Evolutionary conservation across 495 filamentous ascomycete genomes (phyloP), one percentile per base, ranked within the genome.

Genomic region (Penicillium antarcticum): DNA sequence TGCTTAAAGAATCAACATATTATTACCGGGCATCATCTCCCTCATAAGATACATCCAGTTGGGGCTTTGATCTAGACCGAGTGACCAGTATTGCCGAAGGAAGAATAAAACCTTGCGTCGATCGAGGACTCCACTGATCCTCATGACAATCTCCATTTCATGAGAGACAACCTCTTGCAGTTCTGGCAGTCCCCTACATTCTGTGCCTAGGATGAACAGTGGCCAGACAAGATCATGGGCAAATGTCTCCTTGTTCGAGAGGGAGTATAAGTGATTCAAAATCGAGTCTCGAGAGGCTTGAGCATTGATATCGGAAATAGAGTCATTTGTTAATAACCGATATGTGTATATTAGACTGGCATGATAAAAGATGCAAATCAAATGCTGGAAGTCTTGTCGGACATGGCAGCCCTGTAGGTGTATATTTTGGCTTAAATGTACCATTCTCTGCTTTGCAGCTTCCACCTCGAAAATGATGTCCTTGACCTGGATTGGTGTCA

Each of bases 21-120:
- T 18, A 11, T 48, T 36, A 14, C 17, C 35, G 11, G 52, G 40
- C 16, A 29, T 35, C 14, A 24, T 43, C 12, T 48, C 33, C 24
- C 58, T 45, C 40, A 56, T 53, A 9, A 57, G 42, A 11, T 61
- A 43, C 23, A 61, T 55, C 58, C 58, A 61, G 0, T 33, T 52
- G 4, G 47, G 26, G 12, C 37, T 43, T 2, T 17, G 8, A 18
- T 52, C 32, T 13, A 45, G 21, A 23, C 45, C 55, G 34, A 47
- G 17, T 6, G 39, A 42, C 61, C 61, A 60, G 21, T 50, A 60
- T 9, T 21, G 45, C 48, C 36, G 45, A 11, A 63, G 34, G 45
- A 63, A 63, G 7, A 48, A 53, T 40, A 63, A 33, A 3, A 63
- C 61, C 16, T 56, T 55, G 8, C 34, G 39, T 35, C 57, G 61